Conservation (phyloP, 2,329 filamentous ascomycete species). For the Aspergillus sp. region DNA sequence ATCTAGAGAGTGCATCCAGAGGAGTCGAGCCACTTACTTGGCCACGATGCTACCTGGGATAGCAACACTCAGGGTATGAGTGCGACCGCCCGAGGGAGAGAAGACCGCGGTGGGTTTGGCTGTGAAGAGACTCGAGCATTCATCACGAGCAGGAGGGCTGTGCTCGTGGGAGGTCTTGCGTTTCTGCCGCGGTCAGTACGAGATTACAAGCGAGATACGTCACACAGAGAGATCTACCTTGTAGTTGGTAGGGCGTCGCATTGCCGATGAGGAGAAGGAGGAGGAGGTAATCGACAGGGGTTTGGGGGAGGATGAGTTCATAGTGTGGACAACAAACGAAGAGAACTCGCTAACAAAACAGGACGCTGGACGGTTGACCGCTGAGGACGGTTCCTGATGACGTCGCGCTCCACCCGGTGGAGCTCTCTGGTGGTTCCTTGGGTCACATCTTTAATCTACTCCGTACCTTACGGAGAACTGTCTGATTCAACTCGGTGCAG, state of each 20-base stretch:
- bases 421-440: background rate
- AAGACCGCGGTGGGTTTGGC: conserved; percentile 70
- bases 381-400: conserved; percentile 8
- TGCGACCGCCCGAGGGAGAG: conserved; percentile 60
- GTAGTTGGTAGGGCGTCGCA: conserved; percentile 8
- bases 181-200: conserved; percentile 13
- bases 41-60: conserved; percentile 74
- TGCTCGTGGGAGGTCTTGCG: conserved; percentile 18
- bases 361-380: conserved; percentile 3
- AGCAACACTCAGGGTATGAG: conserved; percentile 74
- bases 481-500: no score
- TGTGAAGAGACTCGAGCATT: conserved; percentile 44
- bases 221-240: conserved; percentile 3
- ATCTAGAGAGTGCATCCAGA: background rate
- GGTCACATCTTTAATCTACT: background rate
- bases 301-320: background rate
- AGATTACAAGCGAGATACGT: background rate
- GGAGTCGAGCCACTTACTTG: conserved; percentile 54
- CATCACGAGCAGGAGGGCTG: conserved; percentile 3
- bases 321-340: background rate
- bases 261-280: background rate
- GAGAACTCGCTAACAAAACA: conserved; percentile 2
- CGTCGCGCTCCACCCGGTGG: conserved; percentile 8
- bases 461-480: no score
- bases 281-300: background rate